Evolutionary conservation across 345 rosid genomes (phyloP), one percentile per base, ranked within the genome.

Genomic region (Leavenworthia alabamica): DNA sequence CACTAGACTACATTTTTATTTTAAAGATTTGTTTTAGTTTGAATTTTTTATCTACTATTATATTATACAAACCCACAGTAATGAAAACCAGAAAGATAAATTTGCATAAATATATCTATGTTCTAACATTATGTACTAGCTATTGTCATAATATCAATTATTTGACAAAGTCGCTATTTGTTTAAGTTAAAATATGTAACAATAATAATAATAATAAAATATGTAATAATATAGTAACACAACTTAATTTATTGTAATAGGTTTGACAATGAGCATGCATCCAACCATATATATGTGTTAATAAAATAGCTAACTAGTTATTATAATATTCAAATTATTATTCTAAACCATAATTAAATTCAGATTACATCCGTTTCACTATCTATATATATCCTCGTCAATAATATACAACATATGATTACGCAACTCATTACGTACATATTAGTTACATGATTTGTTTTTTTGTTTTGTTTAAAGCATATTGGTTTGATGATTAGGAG

Each of bases 231-330:
- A n/a, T n/a, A n/a, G n/a, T 15, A 32, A 14, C 5, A 35, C 40
- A 35, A 35, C 4, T 33, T 33, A 32, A 54, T 16, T 2, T 45
- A 46, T 46, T 26, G 39, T 45, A n/a, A 26, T 45, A 41, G 4
- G 47, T 33, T 43, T 65, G 56, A 65, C 70, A 66, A 44, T 5
- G 63, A 66, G 24, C 56, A 66, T 55, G 70, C 55, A 55, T 35
- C 48, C 56, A 23, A 26, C 47, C 13, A 54, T 7, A 53, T 22
- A 37, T 20, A 36, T 35, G 43, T 23, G 24, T 23, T 23, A 23
- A 23, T 23, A 3, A 23, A 23, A 23, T 23, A 23, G 24, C 24
- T 4, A 55, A 66, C 4, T 56, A 7, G 22, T 55, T 33, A 35
- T 35, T 33, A 45, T 45, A 45, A 37, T 8, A 2, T 35, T 11